A percentile compares a stretch with the other conserved stretches of the same genome.
These are phyloP conservation scores for Pseudogymnoascus sp. DNA, from an alignment of 2,329 filamentous ascomycete genomes.

Conservation along the genomic window DNA sequence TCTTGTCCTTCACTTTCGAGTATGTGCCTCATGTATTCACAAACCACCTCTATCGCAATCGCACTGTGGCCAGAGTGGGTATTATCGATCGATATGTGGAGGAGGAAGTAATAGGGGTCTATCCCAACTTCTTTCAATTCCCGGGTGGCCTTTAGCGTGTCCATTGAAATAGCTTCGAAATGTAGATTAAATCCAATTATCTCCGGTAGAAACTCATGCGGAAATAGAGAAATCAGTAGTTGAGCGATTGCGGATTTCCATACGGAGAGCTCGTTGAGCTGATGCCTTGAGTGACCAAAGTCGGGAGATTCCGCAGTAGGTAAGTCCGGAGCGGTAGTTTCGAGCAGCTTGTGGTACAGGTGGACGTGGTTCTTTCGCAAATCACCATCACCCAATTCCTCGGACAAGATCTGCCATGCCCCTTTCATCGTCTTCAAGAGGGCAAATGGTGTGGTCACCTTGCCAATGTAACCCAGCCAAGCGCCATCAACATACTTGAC, in stretches of 20 bases:
- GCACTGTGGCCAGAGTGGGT: slow-evolving; percentile 40
- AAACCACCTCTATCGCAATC: slow-evolving; percentile 37
- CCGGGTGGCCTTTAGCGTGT: slow-evolving; percentile 34
- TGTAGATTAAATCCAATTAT: slow-evolving; percentile 45
- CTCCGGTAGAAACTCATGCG: slow-evolving; percentile 42
- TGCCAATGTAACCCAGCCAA: slow-evolving; percentile 41
- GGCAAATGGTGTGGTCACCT: slow-evolving; percentile 36
- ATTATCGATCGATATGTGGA: slow-evolving; percentile 46
- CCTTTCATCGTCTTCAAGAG: slow-evolving; percentile 34
- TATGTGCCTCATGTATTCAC: slow-evolving; percentile 32
- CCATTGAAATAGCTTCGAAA: slow-evolving; percentile 37
- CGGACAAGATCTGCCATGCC: slow-evolving; percentile 43
- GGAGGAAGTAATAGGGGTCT: slow-evolving; percentile 41
- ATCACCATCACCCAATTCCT: slow-evolving; percentile 45
- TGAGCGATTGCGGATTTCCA: slow-evolving; percentile 42
- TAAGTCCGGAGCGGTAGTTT: slow-evolving; percentile 24
- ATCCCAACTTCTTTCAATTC: slow-evolving; percentile 39
- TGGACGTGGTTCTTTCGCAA: slow-evolving; percentile 38
- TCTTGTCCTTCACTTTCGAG: slow-evolving; percentile 22
- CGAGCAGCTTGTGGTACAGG: slow-evolving; percentile 28
- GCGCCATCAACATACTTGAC: slow-evolving; percentile 43
- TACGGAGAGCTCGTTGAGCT: slow-evolving; percentile 14
- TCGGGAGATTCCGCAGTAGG: slow-evolving; percentile 15
- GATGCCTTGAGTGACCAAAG: slow-evolving; percentile 16
- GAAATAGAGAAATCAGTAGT: slow-evolving; percentile 41